Evolutionary conservation across 2,329 filamentous ascomycete genomes (phyloP).

Genomic region (Xylariaceae sp.): DNA sequence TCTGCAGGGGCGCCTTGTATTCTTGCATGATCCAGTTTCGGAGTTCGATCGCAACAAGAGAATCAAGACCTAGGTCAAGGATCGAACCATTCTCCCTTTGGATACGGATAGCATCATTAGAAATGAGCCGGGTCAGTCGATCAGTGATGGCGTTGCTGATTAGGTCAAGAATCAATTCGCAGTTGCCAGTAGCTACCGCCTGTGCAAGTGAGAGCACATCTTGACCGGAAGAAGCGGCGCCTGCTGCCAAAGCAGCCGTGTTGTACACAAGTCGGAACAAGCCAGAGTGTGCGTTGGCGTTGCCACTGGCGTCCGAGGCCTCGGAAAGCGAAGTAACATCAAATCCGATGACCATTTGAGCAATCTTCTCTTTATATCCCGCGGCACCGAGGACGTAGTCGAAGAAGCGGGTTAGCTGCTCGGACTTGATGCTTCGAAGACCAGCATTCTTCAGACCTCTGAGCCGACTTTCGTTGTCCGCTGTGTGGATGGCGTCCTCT

Average conservation of each 20-base stretch:
- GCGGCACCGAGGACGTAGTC: constrained; percentile 10
- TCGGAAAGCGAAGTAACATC: constrained; percentile 6
- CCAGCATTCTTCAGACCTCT: constrained; percentile 10
- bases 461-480: not conserved
- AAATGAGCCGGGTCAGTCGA: constrained; percentile 14
- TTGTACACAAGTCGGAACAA: constrained; percentile 12
- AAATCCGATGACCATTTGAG: constrained; percentile 14
- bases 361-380: not conserved
- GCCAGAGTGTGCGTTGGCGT: constrained; percentile 12
- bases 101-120: constrained; percentile 5
- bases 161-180: constrained; percentile 1
- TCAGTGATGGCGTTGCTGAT: constrained; percentile 5
- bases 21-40: constrained; percentile 15
- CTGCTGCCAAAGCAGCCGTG: not conserved
- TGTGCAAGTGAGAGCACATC: constrained; percentile 1
- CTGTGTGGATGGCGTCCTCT: constrained; percentile 7
- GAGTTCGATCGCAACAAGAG: constrained; percentile 11
- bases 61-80: constrained; percentile 9
- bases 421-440: constrained; percentile 1
- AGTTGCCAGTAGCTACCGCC: constrained; percentile 2
- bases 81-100: constrained; percentile 7
- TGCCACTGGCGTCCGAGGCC: constrained; percentile 1
- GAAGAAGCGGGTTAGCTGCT: constrained; percentile 10
- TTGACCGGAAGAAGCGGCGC: not conserved
- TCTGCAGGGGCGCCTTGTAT: constrained; percentile 10